Percentiles rank a stretch among this genome's conserved stretches.
Conservation (phyloP, 2,329 filamentous ascomycete species). For the Nothopassalora personata region DNA sequence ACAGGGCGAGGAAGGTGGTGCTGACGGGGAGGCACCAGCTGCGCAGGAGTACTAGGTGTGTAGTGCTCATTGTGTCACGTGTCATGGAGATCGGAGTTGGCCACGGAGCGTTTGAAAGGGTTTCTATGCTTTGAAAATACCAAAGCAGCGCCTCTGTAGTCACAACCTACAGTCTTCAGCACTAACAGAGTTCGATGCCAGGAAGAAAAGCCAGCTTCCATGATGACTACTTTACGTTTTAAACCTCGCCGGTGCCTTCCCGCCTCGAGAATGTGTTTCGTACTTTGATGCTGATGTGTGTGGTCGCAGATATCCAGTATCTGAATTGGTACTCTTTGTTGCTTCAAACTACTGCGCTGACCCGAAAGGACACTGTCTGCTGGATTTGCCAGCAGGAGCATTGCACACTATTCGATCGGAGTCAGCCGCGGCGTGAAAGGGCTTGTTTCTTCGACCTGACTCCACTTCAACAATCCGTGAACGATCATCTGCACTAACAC, state of each 20-base stretch:
- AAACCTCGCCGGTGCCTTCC: background rate
- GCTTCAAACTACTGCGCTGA: no score
- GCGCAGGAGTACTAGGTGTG: slow-evolving; percentile 16
- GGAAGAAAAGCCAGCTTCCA: background rate
- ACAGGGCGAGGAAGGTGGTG: slow-evolving; percentile 21
- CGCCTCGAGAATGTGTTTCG: background rate
- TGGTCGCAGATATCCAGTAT: no score
- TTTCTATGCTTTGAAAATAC: slow-evolving; percentile 1
- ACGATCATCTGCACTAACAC: background rate
- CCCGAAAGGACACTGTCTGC: no score
- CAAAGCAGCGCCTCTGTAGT: slow-evolving; percentile 5
- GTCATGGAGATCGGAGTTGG: slow-evolving; percentile 6
- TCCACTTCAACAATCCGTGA: background rate
- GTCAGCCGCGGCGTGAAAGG: no score
- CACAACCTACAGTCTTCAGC: background rate
- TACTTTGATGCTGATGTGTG: background rate
- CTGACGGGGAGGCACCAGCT: slow-evolving; percentile 12
- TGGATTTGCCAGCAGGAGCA: no score
- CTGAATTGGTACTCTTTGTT: no score
- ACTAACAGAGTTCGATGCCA: background rate
- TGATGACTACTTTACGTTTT: background rate
- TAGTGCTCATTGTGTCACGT: background rate
- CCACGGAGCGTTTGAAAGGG: slow-evolving; percentile 4
- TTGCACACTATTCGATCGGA: no score
- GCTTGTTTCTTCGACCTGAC: background rate